Conservation (phyloP, 2,329 filamentous ascomycete genomes). For the Monosporascus sp. region DNA sequence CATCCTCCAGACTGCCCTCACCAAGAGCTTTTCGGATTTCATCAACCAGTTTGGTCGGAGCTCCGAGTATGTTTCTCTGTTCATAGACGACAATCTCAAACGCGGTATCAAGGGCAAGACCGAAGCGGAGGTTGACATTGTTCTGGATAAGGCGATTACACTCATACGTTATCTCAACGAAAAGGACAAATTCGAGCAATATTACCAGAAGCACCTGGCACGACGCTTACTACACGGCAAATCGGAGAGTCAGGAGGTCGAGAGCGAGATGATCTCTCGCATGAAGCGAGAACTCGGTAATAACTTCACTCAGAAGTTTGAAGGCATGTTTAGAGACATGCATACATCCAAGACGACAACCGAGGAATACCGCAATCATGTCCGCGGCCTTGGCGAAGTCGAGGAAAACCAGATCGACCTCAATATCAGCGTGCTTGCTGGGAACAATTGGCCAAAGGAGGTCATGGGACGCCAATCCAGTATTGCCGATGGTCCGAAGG, state of each 20-base stretch:
- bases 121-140: constrained; percentile 75
- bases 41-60: constrained; percentile 85
- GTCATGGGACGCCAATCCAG: constrained; percentile 63
- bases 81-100: constrained; percentile 95
- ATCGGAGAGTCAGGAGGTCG: constrained; percentile 83
- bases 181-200: constrained; percentile 91
- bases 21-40: constrained; percentile 83
- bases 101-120: constrained; percentile 90
- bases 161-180: constrained; percentile 84
- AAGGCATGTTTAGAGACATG: constrained; percentile 98
- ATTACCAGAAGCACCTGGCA: constrained; percentile 96
- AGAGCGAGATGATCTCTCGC: constrained; percentile 90
- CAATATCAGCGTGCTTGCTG: constrained; percentile 78
- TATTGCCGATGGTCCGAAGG: constrained; percentile 37
- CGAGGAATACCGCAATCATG: constrained; percentile 66
- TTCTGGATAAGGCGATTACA: constrained; percentile 84
- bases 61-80: constrained; percentile 90
- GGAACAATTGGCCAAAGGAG: constrained; percentile 92
- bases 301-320: constrained; percentile 85
- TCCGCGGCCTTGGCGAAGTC: constrained; percentile 44
- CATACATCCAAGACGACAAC: constrained; percentile 80
- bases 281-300: constrained; percentile 98
- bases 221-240: constrained; percentile 82
- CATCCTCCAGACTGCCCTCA: constrained; percentile 73
- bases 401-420: constrained; percentile 67